These are phyloP conservation scores for Pestalotiopsis sp. DNA, from an alignment of 2,329 filamentous ascomycete genomes.

Conservation along the genomic window DNA sequence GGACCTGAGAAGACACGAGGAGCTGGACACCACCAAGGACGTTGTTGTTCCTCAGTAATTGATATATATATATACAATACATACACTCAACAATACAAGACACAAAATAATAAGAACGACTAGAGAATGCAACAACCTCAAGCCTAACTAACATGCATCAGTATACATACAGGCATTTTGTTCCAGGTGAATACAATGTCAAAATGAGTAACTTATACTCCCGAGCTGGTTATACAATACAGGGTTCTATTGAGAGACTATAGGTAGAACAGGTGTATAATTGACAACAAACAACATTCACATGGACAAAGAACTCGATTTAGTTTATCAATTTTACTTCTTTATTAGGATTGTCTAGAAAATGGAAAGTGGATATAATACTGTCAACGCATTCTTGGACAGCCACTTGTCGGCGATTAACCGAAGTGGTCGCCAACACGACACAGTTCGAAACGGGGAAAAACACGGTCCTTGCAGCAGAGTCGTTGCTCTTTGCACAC, in stretches of 20 bases:
- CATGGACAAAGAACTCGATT: not conserved
- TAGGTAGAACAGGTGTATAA: not conserved
- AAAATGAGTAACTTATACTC: too few species aligned
- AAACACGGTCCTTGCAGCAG: not conserved
- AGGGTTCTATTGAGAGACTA: too few species aligned
- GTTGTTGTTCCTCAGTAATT: slow-evolving; percentile 16
- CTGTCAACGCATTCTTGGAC: slow-evolving; percentile 17
- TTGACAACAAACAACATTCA: not conserved
- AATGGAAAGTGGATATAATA: slow-evolving; percentile 17
- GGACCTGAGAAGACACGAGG: slow-evolving; percentile 70
- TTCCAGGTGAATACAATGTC: too few species aligned
- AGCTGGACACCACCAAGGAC: slow-evolving; percentile 47
- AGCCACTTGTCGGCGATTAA: slow-evolving; percentile 23
- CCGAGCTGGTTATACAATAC: too few species aligned
- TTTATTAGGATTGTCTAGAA: slow-evolving; percentile 17
- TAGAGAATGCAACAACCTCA: not conserved
- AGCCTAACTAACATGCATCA: not conserved
- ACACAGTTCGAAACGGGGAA: slow-evolving; percentile 33
- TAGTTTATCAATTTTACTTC: slow-evolving; percentile 13
- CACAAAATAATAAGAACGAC: not conserved
- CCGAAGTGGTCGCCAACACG: slow-evolving; percentile 29
- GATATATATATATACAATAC: too few species aligned
- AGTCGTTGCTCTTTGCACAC: slow-evolving; percentile 21
- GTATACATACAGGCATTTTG: too few species aligned
- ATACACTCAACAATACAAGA: not conserved